Evolutionary conservation across 495 filamentous ascomycete species (phyloP), one percentile per base, ranked within the genome.

Genomic region (Saxispiralis lemnorum): DNA sequence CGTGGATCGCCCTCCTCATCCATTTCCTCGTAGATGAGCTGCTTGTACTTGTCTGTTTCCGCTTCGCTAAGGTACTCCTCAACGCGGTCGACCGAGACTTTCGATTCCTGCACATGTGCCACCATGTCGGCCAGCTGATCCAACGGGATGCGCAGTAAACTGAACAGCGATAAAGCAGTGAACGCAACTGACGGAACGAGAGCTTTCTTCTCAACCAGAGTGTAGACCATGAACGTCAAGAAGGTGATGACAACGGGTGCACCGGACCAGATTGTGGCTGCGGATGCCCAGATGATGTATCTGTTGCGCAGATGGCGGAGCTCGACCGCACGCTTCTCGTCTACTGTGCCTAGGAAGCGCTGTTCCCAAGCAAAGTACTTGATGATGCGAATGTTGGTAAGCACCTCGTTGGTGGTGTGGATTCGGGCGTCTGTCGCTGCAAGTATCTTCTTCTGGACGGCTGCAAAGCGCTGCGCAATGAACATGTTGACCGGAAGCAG

Each of bases 341-440:
- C 75, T 13, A 99, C 84, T 41, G 85, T 76, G 14, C 77, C 73
- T 36, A 79, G 71, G 61, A 93, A 99, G 7, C 92, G 81, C 47
- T 81, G 77, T 59, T 99, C 92, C 92, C 92, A 99, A 1, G 92
- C 88, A 59, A 99, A 99, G 61, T 86, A 99, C 60, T 99, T 99
- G 73, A 99, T 96, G 54, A 99, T 95, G 28, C 92, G 75, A 51
- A 99, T 96, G 51, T 95, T 99, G 54, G 92, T 88, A 17, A 99
- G 68, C 7, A 96, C 81, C 59, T 99, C 92, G 60, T 96, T 96
- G 7, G 92, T 96, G 2, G 83, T 79, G 59, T 96, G 81, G 48
- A 99, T 99, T 30, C 92, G 79, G 51, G 88, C 86, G 64, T 99
- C 92, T 5, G 92, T 96, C 12, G 86, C 84, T 41, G 83, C 77